These are phyloP conservation scores for Exserohilum turcica DNA, from an alignment of 2,329 filamentous ascomycete species.

Conservation along the genomic window DNA sequence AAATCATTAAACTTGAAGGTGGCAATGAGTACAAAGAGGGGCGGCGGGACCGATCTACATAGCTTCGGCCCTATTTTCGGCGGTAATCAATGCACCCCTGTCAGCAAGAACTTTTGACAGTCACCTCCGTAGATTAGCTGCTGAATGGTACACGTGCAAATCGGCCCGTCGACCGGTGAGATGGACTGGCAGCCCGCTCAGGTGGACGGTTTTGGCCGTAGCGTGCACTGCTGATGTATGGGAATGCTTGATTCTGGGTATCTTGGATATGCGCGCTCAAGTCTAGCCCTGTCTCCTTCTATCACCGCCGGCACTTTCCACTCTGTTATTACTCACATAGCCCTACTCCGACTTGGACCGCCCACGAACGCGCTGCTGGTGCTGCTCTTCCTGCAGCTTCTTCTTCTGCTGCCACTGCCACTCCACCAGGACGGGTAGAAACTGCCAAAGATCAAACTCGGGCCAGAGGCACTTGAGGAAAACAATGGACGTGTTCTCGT, in stretches of 20 bases:
- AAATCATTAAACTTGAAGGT: too few relatives aligned
- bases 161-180: neutral
- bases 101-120: too few relatives aligned
- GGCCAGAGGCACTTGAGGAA: constrained; percentile 95
- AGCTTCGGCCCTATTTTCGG: too few relatives aligned
- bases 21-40: too few relatives aligned
- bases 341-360: constrained; percentile 35
- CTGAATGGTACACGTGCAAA: constrained; percentile 13
- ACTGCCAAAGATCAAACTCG: constrained; percentile 91
- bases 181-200: constrained; percentile 15
- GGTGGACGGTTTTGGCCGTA: constrained; percentile 18
- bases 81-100: too few relatives aligned
- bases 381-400: constrained; percentile 48
- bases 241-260: constrained; percentile 30
- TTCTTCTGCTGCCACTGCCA: constrained; percentile 72
- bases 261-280: constrained; percentile 27
- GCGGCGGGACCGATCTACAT: too few relatives aligned
- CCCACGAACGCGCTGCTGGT: constrained; percentile 41
- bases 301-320: constrained; percentile 9
- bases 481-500: constrained; percentile 88
- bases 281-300: constrained; percentile 12
- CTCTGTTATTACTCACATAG: constrained; percentile 1
- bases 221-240: constrained; percentile 24
- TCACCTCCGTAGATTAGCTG: constrained; percentile 23
- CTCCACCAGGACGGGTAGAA: constrained; percentile 88